These are phyloP conservation scores for Physaria fendleri DNA, from an alignment of 345 rosid species.

Conservation along the genomic window DNA sequence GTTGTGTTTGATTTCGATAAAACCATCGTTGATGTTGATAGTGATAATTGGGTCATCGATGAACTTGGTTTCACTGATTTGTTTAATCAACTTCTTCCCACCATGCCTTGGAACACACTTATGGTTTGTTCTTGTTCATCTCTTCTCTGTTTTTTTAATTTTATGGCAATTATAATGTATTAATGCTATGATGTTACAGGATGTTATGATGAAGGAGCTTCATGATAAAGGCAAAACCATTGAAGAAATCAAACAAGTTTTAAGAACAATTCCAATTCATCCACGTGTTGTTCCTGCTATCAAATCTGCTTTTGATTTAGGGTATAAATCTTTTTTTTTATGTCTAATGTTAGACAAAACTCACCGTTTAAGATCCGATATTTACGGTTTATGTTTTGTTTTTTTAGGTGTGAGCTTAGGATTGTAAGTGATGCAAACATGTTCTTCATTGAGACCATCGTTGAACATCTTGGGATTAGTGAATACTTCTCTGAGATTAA, in stretches of 20 bases:
- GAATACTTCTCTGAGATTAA: slow-evolving; percentile 72
- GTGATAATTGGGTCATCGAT: slow-evolving; percentile 81
- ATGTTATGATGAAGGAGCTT: slow-evolving; percentile 69
- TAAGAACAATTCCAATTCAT: slow-evolving; percentile 53
- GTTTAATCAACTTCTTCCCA: slow-evolving; percentile 81
- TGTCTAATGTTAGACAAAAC: no score
- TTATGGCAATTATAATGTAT: no score
- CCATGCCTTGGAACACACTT: slow-evolving; percentile 89
- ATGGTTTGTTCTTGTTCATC: slow-evolving; percentile 67
- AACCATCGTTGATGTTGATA: slow-evolving; percentile 80
- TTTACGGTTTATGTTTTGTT: no score
- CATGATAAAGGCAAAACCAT: slow-evolving; percentile 55
- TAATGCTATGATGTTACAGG: no score
- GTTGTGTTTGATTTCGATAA: slow-evolving; percentile 79
- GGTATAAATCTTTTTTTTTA: no score
- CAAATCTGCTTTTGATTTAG: slow-evolving; percentile 64
- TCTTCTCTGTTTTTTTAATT: slow-evolving; percentile 9
- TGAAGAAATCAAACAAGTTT: slow-evolving; percentile 49
- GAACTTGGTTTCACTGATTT: slow-evolving; percentile 63
- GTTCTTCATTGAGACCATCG: slow-evolving; percentile 70
- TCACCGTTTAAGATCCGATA: no score
- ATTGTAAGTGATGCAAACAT: slow-evolving; percentile 71
- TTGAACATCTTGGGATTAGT: slow-evolving; percentile 57
- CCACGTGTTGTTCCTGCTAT: slow-evolving; percentile 62
- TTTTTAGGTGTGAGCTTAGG: slow-evolving; percentile 69